These are phyloP conservation scores for Colletotrichum lini DNA, from an alignment of 2,329 filamentous ascomycete genomes.

Conservation along the genomic window DNA sequence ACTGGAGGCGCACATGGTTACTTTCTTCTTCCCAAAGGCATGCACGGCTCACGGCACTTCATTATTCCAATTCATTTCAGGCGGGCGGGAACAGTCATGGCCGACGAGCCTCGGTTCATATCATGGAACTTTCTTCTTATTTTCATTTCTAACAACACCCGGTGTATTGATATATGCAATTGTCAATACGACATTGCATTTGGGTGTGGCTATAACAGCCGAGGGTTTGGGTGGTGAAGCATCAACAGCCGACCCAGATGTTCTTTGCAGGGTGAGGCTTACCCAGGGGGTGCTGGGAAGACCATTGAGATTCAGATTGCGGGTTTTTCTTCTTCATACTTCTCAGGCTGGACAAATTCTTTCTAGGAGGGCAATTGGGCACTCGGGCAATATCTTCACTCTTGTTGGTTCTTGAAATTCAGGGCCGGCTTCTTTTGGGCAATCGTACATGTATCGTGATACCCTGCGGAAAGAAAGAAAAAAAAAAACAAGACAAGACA, in stretches of 20 bases:
- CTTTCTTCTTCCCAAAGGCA: constrained; percentile 32
- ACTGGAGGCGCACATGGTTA: constrained; percentile 26
- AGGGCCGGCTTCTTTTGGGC: constrained; percentile 31
- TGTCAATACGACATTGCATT: constrained; percentile 19
- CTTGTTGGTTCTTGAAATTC: constrained; percentile 16
- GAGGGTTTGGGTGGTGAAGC: neutral
- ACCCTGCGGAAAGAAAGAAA: constrained; percentile 38
- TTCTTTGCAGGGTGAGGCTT: constrained; percentile 17
- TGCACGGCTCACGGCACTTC: constrained; percentile 30
- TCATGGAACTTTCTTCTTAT: constrained; percentile 5
- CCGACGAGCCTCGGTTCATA: constrained; percentile 24
- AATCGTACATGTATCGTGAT: constrained; percentile 41
- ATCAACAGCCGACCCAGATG: constrained; percentile 24
- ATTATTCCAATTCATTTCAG: constrained; percentile 24
- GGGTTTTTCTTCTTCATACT: constrained; percentile 6
- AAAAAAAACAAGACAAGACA: constrained; percentile 28
- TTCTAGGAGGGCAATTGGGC: neutral
- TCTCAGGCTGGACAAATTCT: neutral
- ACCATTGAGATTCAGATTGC: constrained; percentile 26
- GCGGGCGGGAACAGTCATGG: constrained; percentile 30
- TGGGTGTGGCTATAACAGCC: constrained; percentile 23
- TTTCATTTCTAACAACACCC: constrained; percentile 15
- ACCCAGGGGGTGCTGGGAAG: constrained; percentile 8
- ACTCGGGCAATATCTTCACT: constrained; percentile 22
- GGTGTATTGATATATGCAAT: constrained; percentile 27